Conservation (phyloP, 1,284 basidiomycete genomes). For the Apiotrichum gracile region DNA sequence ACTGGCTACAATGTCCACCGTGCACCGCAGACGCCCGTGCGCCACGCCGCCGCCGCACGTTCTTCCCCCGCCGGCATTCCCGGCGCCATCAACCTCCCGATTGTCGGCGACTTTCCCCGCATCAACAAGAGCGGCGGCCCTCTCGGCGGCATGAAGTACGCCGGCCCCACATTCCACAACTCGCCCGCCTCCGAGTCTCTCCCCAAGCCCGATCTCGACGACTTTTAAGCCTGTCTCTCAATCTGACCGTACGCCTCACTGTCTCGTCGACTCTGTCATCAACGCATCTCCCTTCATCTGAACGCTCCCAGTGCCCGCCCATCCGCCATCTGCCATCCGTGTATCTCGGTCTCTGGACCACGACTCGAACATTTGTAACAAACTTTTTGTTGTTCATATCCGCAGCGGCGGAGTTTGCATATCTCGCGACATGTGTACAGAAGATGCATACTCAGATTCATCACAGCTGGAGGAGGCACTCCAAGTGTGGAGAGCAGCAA, state of each 20-base stretch:
- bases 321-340: neutral
- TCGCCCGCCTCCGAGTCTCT: conserved; percentile 37
- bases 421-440: neutral
- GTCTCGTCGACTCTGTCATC: too few species aligned
- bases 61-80: neutral
- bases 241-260: too few species aligned
- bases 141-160: conserved; percentile 30
- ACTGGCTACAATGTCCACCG: conserved; percentile 39
- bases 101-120: conserved; percentile 38
- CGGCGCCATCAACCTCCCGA: conserved; percentile 10
- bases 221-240: conserved; percentile 26
- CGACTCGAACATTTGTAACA: neutral
- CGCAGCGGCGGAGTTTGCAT: neutral
- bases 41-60: neutral
- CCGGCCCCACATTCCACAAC: conserved; percentile 45
- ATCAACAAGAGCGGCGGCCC: conserved; percentile 16
- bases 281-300: neutral
- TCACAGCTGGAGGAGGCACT: too few species aligned
- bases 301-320: neutral
- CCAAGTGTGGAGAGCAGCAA: too few species aligned
- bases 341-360: conserved; percentile 2
- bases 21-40: conserved; percentile 40
- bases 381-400: neutral
- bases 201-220: conserved; percentile 42
- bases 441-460: neutral